These are phyloP conservation scores for Fragaria nilgerrensis DNA, from an alignment of 306 rosid genomes.

Conservation along the genomic window DNA sequence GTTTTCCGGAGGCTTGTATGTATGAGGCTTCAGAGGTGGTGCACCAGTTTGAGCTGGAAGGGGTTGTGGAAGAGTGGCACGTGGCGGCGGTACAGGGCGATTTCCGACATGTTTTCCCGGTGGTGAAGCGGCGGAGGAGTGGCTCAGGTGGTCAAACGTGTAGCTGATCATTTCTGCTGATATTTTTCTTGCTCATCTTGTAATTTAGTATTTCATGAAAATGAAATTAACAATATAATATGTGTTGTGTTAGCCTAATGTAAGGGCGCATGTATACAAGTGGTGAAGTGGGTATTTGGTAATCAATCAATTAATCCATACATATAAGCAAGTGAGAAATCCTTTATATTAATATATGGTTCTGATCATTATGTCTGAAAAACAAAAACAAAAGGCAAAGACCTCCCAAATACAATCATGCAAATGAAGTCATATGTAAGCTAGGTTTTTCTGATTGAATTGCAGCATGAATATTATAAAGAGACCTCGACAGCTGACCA, in stretches of 20 bases:
- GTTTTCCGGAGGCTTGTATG: conserved; percentile 39
- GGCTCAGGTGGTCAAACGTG: conserved; percentile 43
- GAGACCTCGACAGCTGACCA: conserved; percentile 5
- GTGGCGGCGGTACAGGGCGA: conserved; percentile 34
- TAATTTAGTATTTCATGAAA: conserved; percentile 2
- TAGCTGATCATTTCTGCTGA: conserved; percentile 21
- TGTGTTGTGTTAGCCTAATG: conserved; percentile 5
- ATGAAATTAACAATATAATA: conserved; percentile 3
- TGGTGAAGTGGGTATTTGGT: background rate
- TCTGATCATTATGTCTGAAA: background rate
- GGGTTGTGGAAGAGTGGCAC: conserved; percentile 55
- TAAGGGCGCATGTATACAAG: conserved; percentile 4
- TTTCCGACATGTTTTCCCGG: conserved; percentile 49
- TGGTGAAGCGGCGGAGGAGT: conserved; percentile 50
- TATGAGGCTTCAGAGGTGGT: conserved; percentile 42
- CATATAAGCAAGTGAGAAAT: background rate
- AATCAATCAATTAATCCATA: background rate
- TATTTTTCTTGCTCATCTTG: background rate
- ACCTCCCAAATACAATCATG: background rate
- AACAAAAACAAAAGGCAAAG: background rate
- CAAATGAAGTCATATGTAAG: background rate
- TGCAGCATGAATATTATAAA: background rate
- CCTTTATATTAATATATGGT: background rate
- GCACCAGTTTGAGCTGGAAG: conserved; percentile 47
- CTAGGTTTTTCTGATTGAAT: background rate